Conservation (phyloP, 2,329 filamentous ascomycete species). For the Chalaropsis ovoidea region DNA sequence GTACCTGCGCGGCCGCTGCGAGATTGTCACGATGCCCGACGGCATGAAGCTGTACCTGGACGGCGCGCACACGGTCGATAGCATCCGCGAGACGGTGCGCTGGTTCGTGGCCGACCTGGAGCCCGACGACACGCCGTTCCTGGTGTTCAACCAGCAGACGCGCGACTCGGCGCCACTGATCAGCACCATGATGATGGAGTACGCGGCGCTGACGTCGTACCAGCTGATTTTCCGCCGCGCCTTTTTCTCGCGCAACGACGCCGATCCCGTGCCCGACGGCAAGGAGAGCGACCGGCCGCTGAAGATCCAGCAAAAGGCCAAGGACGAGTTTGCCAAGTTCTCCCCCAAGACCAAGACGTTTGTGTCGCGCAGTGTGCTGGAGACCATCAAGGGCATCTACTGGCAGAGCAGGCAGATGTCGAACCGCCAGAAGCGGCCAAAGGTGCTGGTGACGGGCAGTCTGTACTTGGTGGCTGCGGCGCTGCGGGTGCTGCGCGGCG, state of each 20-base stretch:
- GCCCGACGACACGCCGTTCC: constrained; percentile 35
- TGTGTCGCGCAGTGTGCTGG: constrained; percentile 58
- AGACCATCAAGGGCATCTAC: constrained; percentile 53
- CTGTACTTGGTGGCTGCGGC: constrained; percentile 74
- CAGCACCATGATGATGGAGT: constrained; percentile 48
- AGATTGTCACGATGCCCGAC: constrained; percentile 44
- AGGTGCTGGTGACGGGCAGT: constrained; percentile 70
- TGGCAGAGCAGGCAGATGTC: constrained; percentile 29
- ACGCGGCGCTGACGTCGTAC: constrained; percentile 35
- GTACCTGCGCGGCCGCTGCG: constrained; percentile 65
- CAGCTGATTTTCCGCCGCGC: constrained; percentile 54
- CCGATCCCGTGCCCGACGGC: constrained; percentile 29
- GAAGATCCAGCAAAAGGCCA: constrained; percentile 58
- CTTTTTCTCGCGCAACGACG: constrained; percentile 67
- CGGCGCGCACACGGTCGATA: constrained; percentile 79
- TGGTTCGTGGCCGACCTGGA: constrained; percentile 59
- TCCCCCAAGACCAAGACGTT: constrained; percentile 39
- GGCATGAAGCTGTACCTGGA: constrained; percentile 68
- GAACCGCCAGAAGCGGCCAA: constrained; percentile 37
- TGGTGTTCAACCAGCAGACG: constrained; percentile 92
- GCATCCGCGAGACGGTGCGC: constrained; percentile 60
- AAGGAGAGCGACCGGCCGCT: constrained; percentile 35
- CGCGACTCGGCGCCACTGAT: constrained; percentile 62
- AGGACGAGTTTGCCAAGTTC: constrained; percentile 48
- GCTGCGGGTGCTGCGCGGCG: constrained; percentile 34